Base-by-base conservation (phyloP, 1,139 yeast species). In the Eremothecium gossypii region DNA sequence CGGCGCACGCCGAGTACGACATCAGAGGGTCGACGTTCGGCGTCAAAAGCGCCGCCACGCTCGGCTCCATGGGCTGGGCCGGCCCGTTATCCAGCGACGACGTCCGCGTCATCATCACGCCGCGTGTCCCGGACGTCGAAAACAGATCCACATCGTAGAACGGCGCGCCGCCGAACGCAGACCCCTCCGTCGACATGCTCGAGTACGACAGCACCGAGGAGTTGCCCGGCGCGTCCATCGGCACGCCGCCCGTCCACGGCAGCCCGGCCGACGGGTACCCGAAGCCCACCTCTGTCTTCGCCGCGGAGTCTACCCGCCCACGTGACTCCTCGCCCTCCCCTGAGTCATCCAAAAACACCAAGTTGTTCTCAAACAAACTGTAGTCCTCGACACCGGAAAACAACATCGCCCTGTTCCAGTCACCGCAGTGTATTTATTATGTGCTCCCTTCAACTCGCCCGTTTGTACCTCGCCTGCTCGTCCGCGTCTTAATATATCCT, bases 131-230 rank as follows among this genome's bases (percentile, higher is more conserved):
- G 17, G 34, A 28, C 7, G 45, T 8, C n/a, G 41, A 11, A 38
- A 40, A 41, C 20, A 44, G 36, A 27, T 44, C 47, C 30, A 38
- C 13, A 29, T 44, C 42, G 29, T 33, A 39, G 20, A 43, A 29
- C 13, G 46, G 31, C 10, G n/a, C 23, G 5, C 27, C 14, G n/a
- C 41, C 36, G 29, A 41, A 41, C 17, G 33, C 34, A 10, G 41
- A 10, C 29, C 38, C 39, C 11, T 14, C 20, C 12, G 45, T 35
- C 8, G 47, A 44, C 11, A 14, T 29, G 12, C 43, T 28, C 12
- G 47, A 32, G 32, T 39, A 39, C 2, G 45, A 32, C n/a, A 41
- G 30, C 10, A 33, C 36, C 5, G 42, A 35, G 2, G 43, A 30
- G 27, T 23, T 39, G 9, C 9, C 11, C 29, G 27, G 14, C 40